These are phyloP conservation scores for Euryodendron excelsum DNA, from an alignment of 148 eudicot genomes.

Conservation along the genomic window DNA sequence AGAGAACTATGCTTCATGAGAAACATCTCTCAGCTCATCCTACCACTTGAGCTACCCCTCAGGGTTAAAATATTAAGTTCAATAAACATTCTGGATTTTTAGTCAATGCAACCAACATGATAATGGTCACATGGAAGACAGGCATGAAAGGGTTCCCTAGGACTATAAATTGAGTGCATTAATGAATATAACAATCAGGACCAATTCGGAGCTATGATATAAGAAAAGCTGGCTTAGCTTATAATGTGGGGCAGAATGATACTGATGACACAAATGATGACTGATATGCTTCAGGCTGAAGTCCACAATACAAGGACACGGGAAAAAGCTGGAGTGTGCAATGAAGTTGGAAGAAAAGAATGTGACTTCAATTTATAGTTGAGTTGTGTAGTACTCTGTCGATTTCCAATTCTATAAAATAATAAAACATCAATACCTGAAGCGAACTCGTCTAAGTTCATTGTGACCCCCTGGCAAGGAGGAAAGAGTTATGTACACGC, in stretches of 20 bases:
- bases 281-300: slow-evolving; percentile 7
- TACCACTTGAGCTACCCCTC: too few species aligned
- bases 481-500: slow-evolving; percentile 79
- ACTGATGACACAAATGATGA: not conserved
- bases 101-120: not conserved
- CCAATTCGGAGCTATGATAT: not conserved
- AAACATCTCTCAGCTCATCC: too few species aligned
- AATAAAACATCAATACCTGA: slow-evolving; percentile 61
- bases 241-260: not conserved
- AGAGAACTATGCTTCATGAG: too few species aligned
- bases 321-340: not conserved
- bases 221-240: not conserved
- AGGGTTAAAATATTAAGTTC: not conserved
- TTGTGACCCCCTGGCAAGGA: slow-evolving; percentile 68
- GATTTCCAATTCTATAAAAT: not conserved
- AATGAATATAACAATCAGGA: not conserved
- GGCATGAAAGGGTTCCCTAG: not conserved
- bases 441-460: slow-evolving; percentile 89
- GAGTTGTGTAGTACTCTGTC: not conserved
- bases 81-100: not conserved
- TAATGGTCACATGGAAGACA: not conserved
- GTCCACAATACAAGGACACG: not conserved
- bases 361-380: not conserved
- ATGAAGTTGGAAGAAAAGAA: not conserved
- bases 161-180: not conserved